Conservation (phyloP, 2,329 filamentous ascomycete genomes). For the Diaporthe humulicola region DNA sequence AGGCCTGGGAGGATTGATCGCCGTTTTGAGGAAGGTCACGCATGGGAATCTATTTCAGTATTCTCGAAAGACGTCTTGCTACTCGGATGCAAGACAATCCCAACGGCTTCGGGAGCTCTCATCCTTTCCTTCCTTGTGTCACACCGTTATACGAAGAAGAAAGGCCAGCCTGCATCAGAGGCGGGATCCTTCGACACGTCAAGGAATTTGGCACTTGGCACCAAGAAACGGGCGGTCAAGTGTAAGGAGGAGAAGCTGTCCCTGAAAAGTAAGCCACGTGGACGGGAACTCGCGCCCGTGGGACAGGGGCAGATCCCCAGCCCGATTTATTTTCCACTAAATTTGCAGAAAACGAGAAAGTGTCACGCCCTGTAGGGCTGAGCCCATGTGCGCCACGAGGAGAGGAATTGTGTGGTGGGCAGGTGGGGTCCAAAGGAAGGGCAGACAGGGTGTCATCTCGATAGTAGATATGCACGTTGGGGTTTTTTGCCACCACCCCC, state of each 20-base stretch:
- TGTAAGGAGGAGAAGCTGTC: too few species aligned
- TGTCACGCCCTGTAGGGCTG: constrained; percentile 16
- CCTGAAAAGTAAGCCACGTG: constrained; percentile 8
- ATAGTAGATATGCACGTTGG: not conserved
- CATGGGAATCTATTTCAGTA: not conserved
- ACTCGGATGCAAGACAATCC: not conserved
- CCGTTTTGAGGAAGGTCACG: not conserved
- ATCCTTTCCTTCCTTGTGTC: not conserved
- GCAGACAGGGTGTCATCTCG: not conserved
- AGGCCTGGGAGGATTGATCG: not conserved
- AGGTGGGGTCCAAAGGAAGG: constrained; percentile 21
- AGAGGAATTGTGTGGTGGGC: not conserved
- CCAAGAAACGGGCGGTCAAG: not conserved
- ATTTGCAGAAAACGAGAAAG: not conserved
- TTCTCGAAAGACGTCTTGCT: not conserved
- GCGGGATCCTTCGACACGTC: not conserved
- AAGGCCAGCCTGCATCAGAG: not conserved
- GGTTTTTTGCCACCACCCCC: not conserved
- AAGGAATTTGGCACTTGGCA: not conserved
- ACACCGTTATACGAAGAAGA: not conserved
- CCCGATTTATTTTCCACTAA: not conserved
- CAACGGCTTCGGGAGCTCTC: too few species aligned
- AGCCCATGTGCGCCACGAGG: constrained; percentile 15
- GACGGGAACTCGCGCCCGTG: not conserved
- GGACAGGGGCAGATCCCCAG: not conserved